phyloP scores from a whole-genome alignment of 1,284 basidiomycete genomes.

The Albatrellus sp. region DNA sequence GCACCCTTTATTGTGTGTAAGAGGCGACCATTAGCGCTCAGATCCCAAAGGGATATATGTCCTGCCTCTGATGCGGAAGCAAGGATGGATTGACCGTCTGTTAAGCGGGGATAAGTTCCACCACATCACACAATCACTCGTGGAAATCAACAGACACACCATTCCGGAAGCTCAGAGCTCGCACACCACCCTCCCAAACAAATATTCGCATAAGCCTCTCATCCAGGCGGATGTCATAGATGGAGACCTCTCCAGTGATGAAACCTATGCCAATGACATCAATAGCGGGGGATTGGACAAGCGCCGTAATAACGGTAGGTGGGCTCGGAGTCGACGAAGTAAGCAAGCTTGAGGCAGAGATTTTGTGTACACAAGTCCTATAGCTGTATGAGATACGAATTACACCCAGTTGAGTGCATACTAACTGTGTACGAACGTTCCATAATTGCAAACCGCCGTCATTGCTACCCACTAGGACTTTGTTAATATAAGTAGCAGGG shows the following conservation, averaged over 20 bases:
- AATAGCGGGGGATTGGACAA: constrained; percentile 90
- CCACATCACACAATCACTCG: not conserved
- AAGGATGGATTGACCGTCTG: constrained; percentile 79
- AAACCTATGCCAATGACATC: constrained; percentile 92
- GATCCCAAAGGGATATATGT: constrained; percentile 84
- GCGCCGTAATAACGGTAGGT: constrained; percentile 54
- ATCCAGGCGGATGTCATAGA: constrained; percentile 86
- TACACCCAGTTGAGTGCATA: constrained; percentile 11
- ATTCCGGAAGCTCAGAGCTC: constrained; percentile 76
- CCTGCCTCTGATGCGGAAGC: constrained; percentile 82
- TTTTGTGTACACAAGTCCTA: constrained; percentile 59
- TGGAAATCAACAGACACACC: constrained; percentile 36
- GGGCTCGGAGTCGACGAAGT: constrained; percentile 33
- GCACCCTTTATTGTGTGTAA: constrained; percentile 79
- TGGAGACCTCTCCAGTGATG: constrained; percentile 74
- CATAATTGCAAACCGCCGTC: constrained; percentile 86
- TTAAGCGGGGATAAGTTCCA: not conserved
- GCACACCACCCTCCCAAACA: constrained; percentile 74
- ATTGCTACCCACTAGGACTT: constrained; percentile 77
- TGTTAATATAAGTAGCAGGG: constrained; percentile 96
- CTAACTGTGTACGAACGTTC: constrained; percentile 81
- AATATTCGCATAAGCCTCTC: constrained; percentile 81
- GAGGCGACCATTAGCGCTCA: constrained; percentile 70
- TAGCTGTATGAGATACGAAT: not conserved
- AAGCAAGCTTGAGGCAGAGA: constrained; percentile 37